phyloP scores from a whole-genome alignment of 176 grass and related monocot genomes.

The Luzula sylvatica region DNA sequence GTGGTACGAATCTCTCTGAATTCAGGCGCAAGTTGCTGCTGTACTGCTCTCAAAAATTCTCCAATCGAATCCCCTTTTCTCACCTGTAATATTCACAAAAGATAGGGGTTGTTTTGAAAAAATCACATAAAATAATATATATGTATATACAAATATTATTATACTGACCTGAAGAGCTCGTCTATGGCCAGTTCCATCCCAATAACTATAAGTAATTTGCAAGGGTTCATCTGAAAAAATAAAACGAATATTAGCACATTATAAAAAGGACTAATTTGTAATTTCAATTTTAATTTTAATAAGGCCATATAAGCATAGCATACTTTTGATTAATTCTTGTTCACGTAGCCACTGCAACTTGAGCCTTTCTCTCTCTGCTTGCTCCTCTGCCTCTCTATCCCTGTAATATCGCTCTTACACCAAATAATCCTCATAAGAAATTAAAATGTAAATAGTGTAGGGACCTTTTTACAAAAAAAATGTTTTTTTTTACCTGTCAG shows the following conservation, averaged over 20 bases:
- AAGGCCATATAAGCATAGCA: constrained; percentile 12
- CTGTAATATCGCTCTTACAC: constrained; percentile 96
- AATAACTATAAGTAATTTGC: constrained; percentile 96
- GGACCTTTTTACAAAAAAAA: background rate
- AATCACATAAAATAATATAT: background rate
- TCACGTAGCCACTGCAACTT: constrained; percentile 80
- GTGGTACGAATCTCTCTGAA: constrained; percentile 96
- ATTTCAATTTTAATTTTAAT: background rate
- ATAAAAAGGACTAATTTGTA: background rate
- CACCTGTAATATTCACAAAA: constrained; percentile 28
- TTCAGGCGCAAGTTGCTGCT: constrained; percentile 93
- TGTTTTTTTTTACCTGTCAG: constrained; percentile 55
- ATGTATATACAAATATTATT: background rate
- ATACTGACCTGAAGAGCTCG: constrained; percentile 63
- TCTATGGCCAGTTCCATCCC: constrained; percentile 97
- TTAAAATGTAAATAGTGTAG: constrained; percentile 4
- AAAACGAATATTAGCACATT: constrained; percentile 15
- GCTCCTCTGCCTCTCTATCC: constrained; percentile 95
- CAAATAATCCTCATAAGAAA: background rate
- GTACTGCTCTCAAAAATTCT: constrained; percentile 88
- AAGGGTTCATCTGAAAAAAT: constrained; percentile 65
- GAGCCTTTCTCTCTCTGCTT: constrained; percentile 68
- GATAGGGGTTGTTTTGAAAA: no score
- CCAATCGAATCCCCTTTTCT: constrained; percentile 90
- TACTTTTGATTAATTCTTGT: constrained; percentile 96